A percentile compares a stretch with the other conserved stretches of the same genome.
Conservation (phyloP, 257 asterid genomes). For the Jacaranda copaia region DNA sequence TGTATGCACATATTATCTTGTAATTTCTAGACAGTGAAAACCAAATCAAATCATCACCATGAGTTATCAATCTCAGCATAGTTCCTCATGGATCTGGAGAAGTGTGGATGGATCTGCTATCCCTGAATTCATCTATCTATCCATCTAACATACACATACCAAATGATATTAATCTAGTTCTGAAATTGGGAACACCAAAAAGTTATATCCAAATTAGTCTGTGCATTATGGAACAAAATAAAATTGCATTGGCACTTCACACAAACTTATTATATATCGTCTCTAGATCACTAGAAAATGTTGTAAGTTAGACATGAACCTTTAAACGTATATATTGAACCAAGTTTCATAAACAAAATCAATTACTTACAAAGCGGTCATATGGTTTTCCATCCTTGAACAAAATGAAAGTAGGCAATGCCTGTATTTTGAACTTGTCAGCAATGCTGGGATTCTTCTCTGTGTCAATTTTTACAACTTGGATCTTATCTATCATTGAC, state of each 20-base stretch:
- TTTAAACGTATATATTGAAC: too few relatives aligned
- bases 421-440: conserved; percentile 69
- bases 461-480: conserved; percentile 76
- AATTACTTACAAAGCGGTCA: conserved; percentile 79
- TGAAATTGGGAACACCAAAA: not conserved
- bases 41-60: too few relatives aligned
- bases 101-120: too few relatives aligned
- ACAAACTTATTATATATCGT: not conserved
- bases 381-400: conserved; percentile 73
- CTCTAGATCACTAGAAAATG: not conserved
- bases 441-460: conserved; percentile 73
- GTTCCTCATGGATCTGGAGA: too few relatives aligned
- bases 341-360: not conserved
- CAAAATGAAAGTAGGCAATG: conserved; percentile 79
- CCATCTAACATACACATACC: too few relatives aligned
- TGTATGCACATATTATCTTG: too few relatives aligned
- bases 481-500: conserved; percentile 65
- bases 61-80: too few relatives aligned
- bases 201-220: not conserved
- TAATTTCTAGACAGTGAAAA: too few relatives aligned
- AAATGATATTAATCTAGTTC: too few relatives aligned
- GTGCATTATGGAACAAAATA: not conserved
- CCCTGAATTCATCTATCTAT: too few relatives aligned
- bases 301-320: not conserved
- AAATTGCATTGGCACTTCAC: not conserved